Conservation (phyloP, 1,139 yeast genomes). For the Debaryomyces udenii region DNA sequence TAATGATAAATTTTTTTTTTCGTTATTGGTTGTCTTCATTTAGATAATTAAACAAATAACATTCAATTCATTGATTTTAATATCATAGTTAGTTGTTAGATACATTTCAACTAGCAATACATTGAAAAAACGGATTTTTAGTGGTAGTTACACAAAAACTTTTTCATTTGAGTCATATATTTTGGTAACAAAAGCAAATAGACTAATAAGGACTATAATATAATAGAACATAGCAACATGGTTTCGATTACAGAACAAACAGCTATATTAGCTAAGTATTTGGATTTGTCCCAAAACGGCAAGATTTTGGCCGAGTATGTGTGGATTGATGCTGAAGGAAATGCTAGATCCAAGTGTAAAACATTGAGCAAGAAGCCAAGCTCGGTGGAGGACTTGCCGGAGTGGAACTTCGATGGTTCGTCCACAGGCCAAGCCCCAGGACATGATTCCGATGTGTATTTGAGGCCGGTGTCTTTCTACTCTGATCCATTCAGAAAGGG, state of each 20-base stretch:
- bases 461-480: conserved; percentile 92
- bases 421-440: conserved; percentile 99
- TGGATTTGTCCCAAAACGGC: conserved; percentile 84
- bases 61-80: conserved; percentile 4
- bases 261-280: conserved; percentile 76
- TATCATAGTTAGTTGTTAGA: conserved; percentile 1
- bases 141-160: neutral
- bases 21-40: neutral
- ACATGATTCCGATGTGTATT: conserved; percentile 90
- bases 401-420: conserved; percentile 99
- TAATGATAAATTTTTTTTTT: neutral
- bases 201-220: neutral
- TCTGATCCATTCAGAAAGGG: conserved; percentile 98
- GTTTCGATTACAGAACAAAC: conserved; percentile 67
- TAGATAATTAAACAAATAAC: conserved; percentile 2
- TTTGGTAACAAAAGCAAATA: no score
- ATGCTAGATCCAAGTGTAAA: conserved; percentile 91
- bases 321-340: conserved; percentile 96
- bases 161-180: conserved; percentile 1
- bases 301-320: conserved; percentile 92
- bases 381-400: conserved; percentile 86
- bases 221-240: conserved; percentile 23
- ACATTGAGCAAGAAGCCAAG: conserved; percentile 72
- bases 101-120: neutral
- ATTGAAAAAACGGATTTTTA: no score